phyloP scores from a whole-genome alignment of 2,329 filamentous ascomycete species.

The Mycogone perniciosa region DNA sequence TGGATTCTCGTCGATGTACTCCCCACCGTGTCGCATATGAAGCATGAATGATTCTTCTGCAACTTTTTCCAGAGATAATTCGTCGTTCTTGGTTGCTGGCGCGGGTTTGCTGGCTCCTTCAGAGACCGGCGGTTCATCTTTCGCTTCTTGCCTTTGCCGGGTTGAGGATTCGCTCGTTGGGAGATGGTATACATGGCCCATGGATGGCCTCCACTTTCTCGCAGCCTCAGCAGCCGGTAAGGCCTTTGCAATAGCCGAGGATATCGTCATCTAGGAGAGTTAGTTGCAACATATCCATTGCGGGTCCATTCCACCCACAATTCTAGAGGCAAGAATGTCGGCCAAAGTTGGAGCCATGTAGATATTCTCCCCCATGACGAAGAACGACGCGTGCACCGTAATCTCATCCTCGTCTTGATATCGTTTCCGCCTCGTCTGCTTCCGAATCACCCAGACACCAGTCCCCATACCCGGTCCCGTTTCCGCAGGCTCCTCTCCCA shows the following conservation, averaged over 20 bases:
- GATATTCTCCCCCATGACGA: slow-evolving; percentile 59
- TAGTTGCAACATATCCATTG: neutral
- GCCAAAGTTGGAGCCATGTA: slow-evolving; percentile 59
- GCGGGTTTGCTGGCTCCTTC: slow-evolving; percentile 27
- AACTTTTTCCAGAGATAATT: slow-evolving; percentile 38
- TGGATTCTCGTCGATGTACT: slow-evolving; percentile 63
- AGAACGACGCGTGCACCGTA: slow-evolving; percentile 54
- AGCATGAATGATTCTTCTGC: slow-evolving; percentile 53
- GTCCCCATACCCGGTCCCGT: slow-evolving; percentile 58
- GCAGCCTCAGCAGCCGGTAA: slow-evolving; percentile 45
- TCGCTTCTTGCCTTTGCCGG: slow-evolving; percentile 31
- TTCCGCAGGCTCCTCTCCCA: slow-evolving; percentile 59
- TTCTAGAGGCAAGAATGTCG: slow-evolving; percentile 52
- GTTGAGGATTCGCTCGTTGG: slow-evolving; percentile 24
- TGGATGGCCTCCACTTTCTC: slow-evolving; percentile 49
- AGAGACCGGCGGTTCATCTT: slow-evolving; percentile 41
- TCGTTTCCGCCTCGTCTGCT: slow-evolving; percentile 57
- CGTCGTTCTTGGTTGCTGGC: slow-evolving; percentile 31
- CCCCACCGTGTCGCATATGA: slow-evolving; percentile 53
- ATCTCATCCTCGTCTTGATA: slow-evolving; percentile 52
- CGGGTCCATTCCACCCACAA: slow-evolving; percentile 37
- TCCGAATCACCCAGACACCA: slow-evolving; percentile 63
- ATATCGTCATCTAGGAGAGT: slow-evolving; percentile 43
- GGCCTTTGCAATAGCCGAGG: slow-evolving; percentile 47
- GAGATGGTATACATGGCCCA: slow-evolving; percentile 46